Percentiles rank a stretch among this genome's conserved stretches.
Evolutionary conservation across 345 rosid species (phyloP).

Genomic region (Carallia brachiata): DNA sequence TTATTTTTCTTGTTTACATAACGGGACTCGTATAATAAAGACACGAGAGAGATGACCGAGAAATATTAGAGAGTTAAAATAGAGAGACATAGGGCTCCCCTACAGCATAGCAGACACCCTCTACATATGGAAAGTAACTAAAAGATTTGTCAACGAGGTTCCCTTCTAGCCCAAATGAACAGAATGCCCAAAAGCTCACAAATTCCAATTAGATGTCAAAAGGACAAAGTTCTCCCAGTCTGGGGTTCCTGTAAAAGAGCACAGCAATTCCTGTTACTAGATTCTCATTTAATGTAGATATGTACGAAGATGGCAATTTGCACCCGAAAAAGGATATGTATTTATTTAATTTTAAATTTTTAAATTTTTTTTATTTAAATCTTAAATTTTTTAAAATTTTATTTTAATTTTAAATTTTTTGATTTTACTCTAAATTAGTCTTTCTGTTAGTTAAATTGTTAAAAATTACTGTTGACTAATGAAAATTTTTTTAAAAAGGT

Average conservation of each 20-base stretch:
- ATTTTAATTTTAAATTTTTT: too few relatives aligned
- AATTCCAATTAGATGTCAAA: slow-evolving; percentile 25
- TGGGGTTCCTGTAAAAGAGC: slow-evolving; percentile 19
- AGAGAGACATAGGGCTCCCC: slow-evolving; percentile 11
- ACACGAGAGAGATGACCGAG: slow-evolving; percentile 18
- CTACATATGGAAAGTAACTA: slow-evolving; percentile 17
- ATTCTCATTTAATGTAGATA: slow-evolving; percentile 7
- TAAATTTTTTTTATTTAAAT: too few relatives aligned
- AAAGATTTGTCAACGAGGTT: neutral
- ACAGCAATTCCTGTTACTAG: slow-evolving; percentile 15
- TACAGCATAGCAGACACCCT: slow-evolving; percentile 23
- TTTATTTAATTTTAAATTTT: too few relatives aligned
- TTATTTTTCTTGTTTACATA: too few relatives aligned
- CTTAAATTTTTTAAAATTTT: too few relatives aligned
- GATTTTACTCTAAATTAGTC: too few relatives aligned
- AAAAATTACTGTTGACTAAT: too few relatives aligned
- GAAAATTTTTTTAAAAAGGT: too few relatives aligned
- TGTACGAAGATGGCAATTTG: too few relatives aligned
- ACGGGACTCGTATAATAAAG: too few relatives aligned
- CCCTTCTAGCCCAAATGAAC: neutral
- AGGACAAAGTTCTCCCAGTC: slow-evolving; percentile 1
- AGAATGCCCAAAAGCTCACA: slow-evolving; percentile 9
- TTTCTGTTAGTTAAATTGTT: too few relatives aligned
- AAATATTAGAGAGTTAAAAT: slow-evolving; percentile 1
- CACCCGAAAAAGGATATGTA: too few relatives aligned